Conservation (phyloP, 805 yeast genomes). For the Ogataea populi-albae region DNA sequence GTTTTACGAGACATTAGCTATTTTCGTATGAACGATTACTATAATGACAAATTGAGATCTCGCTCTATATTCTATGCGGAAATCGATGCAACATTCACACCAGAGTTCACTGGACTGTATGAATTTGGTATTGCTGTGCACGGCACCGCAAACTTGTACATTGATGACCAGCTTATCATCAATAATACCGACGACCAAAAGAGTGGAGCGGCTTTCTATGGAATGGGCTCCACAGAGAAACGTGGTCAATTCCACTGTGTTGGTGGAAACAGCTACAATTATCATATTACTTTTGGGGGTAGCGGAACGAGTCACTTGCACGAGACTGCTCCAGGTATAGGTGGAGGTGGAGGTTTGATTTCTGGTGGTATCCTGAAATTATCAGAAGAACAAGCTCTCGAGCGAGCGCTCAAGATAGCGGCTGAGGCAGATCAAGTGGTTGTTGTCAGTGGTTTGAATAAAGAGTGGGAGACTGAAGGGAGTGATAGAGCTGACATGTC, state of each 20-base stretch:
- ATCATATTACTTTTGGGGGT: conserved; percentile 52
- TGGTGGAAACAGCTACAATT: conserved; percentile 43
- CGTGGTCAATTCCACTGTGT: conserved; percentile 36
- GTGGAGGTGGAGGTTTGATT: conserved; percentile 23
- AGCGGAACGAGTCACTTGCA: conserved; percentile 33
- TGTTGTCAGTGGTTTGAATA: conserved; percentile 35
- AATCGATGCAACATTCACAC: conserved; percentile 41
- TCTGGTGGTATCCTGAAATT: conserved; percentile 18
- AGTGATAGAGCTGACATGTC: conserved; percentile 36
- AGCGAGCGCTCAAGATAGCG: conserved; percentile 37
- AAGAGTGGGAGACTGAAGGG: conserved; percentile 42
- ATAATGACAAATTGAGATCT: conserved; percentile 19
- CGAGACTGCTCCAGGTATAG: conserved; percentile 6
- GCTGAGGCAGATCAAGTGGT: conserved; percentile 35
- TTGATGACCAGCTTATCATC: conserved; percentile 50
- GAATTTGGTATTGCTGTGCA: conserved; percentile 49
- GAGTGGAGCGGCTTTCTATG: conserved; percentile 49
- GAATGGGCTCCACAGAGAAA: conserved; percentile 54
- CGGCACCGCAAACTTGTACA: conserved; percentile 55
- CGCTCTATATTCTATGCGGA: conserved; percentile 41
- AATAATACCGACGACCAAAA: conserved; percentile 55
- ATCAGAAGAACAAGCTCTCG: no score
- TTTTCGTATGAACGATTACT: conserved; percentile 25
- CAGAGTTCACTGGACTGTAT: conserved; percentile 48
- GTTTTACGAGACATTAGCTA: not conserved